These are phyloP conservation scores for Camellia sinensis DNA, from an alignment of 148 eudicot genomes.

Conservation along the genomic window DNA sequence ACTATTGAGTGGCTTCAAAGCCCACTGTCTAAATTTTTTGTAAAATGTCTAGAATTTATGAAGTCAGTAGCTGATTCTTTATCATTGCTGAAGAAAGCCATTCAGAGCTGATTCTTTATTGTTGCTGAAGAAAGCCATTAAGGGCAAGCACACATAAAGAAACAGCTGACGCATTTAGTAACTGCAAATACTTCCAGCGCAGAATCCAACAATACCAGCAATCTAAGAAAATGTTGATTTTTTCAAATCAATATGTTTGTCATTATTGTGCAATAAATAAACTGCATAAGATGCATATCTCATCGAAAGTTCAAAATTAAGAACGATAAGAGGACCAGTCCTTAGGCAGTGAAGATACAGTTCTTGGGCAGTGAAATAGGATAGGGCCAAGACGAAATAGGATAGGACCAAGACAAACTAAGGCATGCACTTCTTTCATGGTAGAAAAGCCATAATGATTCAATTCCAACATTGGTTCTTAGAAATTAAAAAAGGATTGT, in stretches of 20 bases:
- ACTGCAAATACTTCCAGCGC: background rate
- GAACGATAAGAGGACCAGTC: background rate
- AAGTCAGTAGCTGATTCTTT: background rate
- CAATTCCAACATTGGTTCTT: no score
- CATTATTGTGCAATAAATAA: background rate
- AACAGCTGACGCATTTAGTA: conserved; percentile 5
- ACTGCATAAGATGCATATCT: background rate
- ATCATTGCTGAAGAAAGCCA: background rate
- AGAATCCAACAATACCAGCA: background rate
- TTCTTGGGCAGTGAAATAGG: background rate
- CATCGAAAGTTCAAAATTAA: background rate
- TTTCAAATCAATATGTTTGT: background rate
- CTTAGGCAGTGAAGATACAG: background rate
- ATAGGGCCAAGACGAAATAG: no score
- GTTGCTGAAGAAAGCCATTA: background rate
- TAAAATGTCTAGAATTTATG: background rate
- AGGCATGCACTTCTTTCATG: background rate
- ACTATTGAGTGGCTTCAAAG: background rate
- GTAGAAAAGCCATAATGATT: no score
- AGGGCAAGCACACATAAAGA: background rate
- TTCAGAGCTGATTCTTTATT: background rate
- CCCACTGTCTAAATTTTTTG: background rate
- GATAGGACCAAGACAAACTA: no score
- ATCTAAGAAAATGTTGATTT: background rate
- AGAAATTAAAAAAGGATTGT: no score